Conservation (phyloP, 805 yeast species). For the Blastobotrys mokoenaii region DNA sequence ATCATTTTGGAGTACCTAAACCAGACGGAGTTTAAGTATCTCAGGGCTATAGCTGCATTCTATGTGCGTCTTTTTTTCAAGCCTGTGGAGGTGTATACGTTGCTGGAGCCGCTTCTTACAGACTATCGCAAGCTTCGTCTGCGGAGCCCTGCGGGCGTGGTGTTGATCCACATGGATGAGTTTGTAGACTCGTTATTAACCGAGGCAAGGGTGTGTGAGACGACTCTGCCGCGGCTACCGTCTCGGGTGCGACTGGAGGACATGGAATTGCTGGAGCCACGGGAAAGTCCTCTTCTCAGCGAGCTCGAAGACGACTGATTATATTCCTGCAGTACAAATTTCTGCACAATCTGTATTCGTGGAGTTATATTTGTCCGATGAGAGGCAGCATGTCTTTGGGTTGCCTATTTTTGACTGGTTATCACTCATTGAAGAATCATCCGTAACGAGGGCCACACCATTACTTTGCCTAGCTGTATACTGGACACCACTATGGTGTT, state of each 20-base stretch:
- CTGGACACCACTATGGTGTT: no score
- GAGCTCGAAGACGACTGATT: conserved; percentile 32
- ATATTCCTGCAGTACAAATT: neutral
- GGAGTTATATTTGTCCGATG: no score
- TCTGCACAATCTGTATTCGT: no score
- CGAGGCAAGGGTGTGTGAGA: conserved; percentile 57
- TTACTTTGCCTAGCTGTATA: no score
- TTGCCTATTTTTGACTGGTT: no score
- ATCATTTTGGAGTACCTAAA: conserved; percentile 45
- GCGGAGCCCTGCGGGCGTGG: conserved; percentile 30
- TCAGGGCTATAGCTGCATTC: conserved; percentile 60
- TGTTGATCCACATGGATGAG: conserved; percentile 59
- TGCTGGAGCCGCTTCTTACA: conserved; percentile 45
- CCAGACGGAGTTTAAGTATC: conserved; percentile 69
- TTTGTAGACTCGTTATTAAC: conserved; percentile 54
- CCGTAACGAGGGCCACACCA: no score
- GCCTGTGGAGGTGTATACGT: conserved; percentile 38
- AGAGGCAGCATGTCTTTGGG: no score
- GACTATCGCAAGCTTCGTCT: conserved; percentile 66
- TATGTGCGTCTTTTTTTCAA: conserved; percentile 42
- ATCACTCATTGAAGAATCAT: no score
- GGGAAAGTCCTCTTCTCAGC: conserved; percentile 28
- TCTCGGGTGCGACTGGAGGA: conserved; percentile 31
- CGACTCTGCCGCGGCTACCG: conserved; percentile 60
- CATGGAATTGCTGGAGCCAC: conserved; percentile 25